These are phyloP conservation scores for Mycena rebaudengoi DNA, from an alignment of 768 basidiomycete species.

Conservation along the genomic window DNA sequence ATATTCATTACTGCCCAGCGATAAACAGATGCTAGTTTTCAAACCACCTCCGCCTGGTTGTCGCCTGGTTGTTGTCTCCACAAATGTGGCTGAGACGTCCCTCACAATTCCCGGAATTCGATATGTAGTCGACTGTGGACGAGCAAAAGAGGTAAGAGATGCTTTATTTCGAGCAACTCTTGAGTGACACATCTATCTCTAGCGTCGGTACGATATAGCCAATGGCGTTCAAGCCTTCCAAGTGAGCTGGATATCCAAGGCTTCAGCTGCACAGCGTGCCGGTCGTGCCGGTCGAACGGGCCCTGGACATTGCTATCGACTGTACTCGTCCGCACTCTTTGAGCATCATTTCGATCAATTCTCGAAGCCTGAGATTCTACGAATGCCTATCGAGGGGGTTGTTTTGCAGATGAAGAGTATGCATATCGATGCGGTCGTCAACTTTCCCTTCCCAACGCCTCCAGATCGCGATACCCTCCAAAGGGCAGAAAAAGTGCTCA, in stretches of 20 bases:
- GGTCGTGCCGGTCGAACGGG: conserved; percentile 98
- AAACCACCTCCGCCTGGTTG: conserved; percentile 79
- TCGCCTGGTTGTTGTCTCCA: conserved; percentile 93
- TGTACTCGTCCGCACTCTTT: conserved; percentile 95
- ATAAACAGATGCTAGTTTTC: conserved; percentile 96
- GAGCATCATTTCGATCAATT: conserved; percentile 93
- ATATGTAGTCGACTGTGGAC: conserved; percentile 96
- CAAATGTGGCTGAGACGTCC: conserved; percentile 97
- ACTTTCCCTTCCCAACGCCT: conserved; percentile 98
- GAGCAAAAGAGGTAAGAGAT: conserved; percentile 88
- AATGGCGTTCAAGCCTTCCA: conserved; percentile 93
- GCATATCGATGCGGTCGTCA: conserved; percentile 95
- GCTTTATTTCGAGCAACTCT: no score
- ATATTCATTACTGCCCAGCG: conserved; percentile 91
- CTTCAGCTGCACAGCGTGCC: conserved; percentile 92
- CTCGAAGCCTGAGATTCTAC: conserved; percentile 89
- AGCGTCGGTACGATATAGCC: conserved; percentile 85
- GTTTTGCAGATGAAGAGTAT: conserved; percentile 99
- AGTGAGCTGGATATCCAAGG: conserved; percentile 94
- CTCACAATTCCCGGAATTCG: conserved; percentile 96
- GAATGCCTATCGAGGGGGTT: conserved; percentile 96
- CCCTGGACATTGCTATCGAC: conserved; percentile 96
- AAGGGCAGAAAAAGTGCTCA: conserved; percentile 84
- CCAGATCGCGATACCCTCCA: conserved; percentile 80
- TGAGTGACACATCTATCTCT: conserved; percentile 9